Conservation (phyloP, 345 rosid genomes). For the Eucalyptus virginea region DNA sequence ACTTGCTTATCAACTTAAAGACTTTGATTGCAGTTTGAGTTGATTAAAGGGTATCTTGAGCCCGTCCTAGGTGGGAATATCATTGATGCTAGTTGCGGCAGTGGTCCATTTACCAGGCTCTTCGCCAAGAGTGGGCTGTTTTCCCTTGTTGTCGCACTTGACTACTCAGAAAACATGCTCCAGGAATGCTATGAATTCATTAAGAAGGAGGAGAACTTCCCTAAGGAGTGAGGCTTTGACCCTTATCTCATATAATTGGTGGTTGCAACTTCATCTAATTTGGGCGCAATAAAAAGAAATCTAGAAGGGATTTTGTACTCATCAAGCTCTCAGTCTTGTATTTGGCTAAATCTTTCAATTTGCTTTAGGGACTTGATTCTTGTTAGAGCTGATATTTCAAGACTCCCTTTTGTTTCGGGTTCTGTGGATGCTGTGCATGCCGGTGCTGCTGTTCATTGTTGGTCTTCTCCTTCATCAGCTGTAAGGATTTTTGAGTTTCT, state of each 20-base stretch:
- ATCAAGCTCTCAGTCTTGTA: not conserved
- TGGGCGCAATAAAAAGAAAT: not conserved
- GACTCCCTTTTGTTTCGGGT: conserved; percentile 69
- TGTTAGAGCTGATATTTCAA: conserved; percentile 82
- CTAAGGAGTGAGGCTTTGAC: conserved; percentile 40
- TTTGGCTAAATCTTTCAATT: not conserved
- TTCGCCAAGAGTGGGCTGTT: conserved; percentile 66
- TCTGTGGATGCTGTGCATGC: conserved; percentile 86
- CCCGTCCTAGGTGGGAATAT: conserved; percentile 78
- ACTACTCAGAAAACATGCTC: conserved; percentile 89
- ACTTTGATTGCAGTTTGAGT: conserved; percentile 46
- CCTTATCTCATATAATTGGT: not conserved
- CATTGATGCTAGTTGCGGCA: conserved; percentile 92
- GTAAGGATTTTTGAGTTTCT: conserved; percentile 18
- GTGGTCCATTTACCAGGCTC: conserved; percentile 73
- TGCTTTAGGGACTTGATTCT: conserved; percentile 46
- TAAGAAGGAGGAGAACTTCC: conserved; percentile 51
- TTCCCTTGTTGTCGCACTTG: conserved; percentile 69
- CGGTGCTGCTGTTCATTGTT: conserved; percentile 84
- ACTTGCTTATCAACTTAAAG: not conserved
- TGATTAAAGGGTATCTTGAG: conserved; percentile 60
- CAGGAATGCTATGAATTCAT: conserved; percentile 57
- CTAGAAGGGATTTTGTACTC: not conserved
- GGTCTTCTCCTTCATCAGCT: conserved; percentile 84
- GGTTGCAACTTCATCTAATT: not conserved